Evolutionary conservation across 495 filamentous ascomycete species (phyloP).

Genomic region (Sphaerosporella brunnea): DNA sequence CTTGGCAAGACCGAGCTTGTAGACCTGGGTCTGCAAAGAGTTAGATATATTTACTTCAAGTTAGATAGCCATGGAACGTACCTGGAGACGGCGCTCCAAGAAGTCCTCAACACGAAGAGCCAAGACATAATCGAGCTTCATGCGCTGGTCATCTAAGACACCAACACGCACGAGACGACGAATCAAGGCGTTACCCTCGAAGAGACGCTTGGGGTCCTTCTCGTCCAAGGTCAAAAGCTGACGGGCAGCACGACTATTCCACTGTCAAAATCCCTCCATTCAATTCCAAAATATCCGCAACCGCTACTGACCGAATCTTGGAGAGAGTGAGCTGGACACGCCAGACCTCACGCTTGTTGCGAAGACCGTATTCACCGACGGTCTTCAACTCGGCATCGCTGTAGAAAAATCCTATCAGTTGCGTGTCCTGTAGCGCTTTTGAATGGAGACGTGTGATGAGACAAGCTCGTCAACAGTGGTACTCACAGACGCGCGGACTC

Average conservation of each 20-base stretch:
- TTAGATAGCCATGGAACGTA: conserved; percentile 1
- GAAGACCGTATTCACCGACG: conserved; percentile 96
- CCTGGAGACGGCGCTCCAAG: conserved; percentile 84
- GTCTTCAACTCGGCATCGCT: conserved; percentile 98
- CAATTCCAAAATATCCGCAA: not conserved
- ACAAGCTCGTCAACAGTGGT: conserved; percentile 95
- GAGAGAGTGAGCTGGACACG: conserved; percentile 96
- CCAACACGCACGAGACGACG: conserved; percentile 98
- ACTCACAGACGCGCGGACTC: conserved; percentile 99
- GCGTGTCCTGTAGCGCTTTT: not conserved
- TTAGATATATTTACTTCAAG: not conserved
- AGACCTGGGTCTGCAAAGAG: conserved; percentile 70
- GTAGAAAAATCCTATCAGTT: conserved; percentile 27
- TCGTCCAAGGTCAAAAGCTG: conserved; percentile 98
- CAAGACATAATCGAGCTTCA: conserved; percentile 99
- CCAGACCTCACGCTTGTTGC: conserved; percentile 99
- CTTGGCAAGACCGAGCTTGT: conserved; percentile 99
- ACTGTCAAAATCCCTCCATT: conserved; percentile 5
- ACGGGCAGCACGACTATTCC: conserved; percentile 85
- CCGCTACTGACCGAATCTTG: conserved; percentile 47
- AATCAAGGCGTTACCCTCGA: conserved; percentile 99
- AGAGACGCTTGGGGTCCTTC: conserved; percentile 99
- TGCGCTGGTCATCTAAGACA: conserved; percentile 98
- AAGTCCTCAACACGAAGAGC: conserved; percentile 97
- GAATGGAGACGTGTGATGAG: conserved; percentile 82